Evolutionary conservation across 768 basidiomycete species (phyloP).

Genomic region (Pleurotus ostreatus): DNA sequence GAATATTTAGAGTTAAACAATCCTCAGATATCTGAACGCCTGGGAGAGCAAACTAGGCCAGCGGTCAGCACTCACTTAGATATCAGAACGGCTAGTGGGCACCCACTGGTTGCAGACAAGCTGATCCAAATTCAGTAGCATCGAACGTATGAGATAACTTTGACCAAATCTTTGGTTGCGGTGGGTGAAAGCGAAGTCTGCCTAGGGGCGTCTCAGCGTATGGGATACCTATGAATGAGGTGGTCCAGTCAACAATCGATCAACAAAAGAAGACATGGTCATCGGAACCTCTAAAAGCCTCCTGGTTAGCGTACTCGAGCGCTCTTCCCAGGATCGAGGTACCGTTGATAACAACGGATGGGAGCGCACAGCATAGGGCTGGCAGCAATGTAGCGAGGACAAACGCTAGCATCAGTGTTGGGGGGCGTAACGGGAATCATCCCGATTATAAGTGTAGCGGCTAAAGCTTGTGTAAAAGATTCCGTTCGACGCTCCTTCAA

Average conservation of each 20-base stretch:
- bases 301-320: not conserved
- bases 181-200: conserved; percentile 21
- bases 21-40: conserved; percentile 32
- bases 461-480: too few relatives aligned
- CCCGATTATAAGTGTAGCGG: too few relatives aligned
- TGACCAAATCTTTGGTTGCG: conserved; percentile 15
- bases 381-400: not conserved
- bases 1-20: conserved; percentile 43
- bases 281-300: not conserved
- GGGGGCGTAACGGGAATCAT: too few relatives aligned
- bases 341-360: not conserved
- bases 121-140: conserved; percentile 19
- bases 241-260: not conserved
- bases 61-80: too few relatives aligned
- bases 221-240: conserved; percentile 22
- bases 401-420: not conserved
- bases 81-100: not conserved
- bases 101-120: conserved; percentile 21
- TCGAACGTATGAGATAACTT: conserved; percentile 17
- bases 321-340: not conserved
- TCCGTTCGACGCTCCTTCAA: too few relatives aligned
- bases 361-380: not conserved
- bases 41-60: not conserved
- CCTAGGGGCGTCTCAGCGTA: conserved; percentile 27
- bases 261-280: not conserved